Conservation (phyloP, 192 early-diverging fungal species). For the Coemansia sp. region DNA sequence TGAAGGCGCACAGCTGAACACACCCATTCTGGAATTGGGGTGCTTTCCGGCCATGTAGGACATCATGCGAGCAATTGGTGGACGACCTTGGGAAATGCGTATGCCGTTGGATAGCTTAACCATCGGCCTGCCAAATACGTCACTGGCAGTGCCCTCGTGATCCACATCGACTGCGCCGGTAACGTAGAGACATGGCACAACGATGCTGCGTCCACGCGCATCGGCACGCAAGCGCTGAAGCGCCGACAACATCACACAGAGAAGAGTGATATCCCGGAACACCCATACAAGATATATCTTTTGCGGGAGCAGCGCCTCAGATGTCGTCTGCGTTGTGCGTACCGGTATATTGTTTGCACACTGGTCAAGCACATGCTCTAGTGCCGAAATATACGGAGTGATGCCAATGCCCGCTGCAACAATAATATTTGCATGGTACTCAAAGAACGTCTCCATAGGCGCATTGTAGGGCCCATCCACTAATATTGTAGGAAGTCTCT, state of each 20-base stretch:
- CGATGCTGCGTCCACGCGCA: conserved; percentile 34
- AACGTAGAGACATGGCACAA: conserved; percentile 47
- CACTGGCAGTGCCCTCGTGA: conserved; percentile 34
- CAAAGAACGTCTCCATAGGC: conserved; percentile 76
- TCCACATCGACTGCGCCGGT: conserved; percentile 37
- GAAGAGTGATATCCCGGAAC: conserved; percentile 44
- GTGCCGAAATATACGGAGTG: conserved; percentile 62
- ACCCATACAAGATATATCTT: conserved; percentile 47
- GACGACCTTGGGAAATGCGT: conserved; percentile 41
- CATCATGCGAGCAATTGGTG: conserved; percentile 43
- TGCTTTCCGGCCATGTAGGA: conserved; percentile 48
- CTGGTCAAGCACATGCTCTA: conserved; percentile 43
- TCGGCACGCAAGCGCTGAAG: conserved; percentile 38
- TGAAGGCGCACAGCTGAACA: conserved; percentile 48
- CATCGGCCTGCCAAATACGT: conserved; percentile 51
- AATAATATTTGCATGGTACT: conserved; percentile 66
- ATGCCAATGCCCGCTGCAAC: conserved; percentile 83
- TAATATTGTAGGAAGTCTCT: conserved; percentile 59
- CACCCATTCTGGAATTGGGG: conserved; percentile 36
- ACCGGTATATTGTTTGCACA: conserved; percentile 35
- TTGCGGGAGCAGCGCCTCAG: conserved; percentile 43
- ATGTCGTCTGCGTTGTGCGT: conserved; percentile 41
- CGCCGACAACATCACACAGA: conserved; percentile 27
- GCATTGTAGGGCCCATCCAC: conserved; percentile 78
- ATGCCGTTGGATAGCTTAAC: conserved; percentile 46